Percentiles rank a stretch among this genome's conserved stretches.
Evolutionary conservation across 2,329 filamentous ascomycete genomes (phyloP).

Genomic region (Aplosporella prunicola): DNA sequence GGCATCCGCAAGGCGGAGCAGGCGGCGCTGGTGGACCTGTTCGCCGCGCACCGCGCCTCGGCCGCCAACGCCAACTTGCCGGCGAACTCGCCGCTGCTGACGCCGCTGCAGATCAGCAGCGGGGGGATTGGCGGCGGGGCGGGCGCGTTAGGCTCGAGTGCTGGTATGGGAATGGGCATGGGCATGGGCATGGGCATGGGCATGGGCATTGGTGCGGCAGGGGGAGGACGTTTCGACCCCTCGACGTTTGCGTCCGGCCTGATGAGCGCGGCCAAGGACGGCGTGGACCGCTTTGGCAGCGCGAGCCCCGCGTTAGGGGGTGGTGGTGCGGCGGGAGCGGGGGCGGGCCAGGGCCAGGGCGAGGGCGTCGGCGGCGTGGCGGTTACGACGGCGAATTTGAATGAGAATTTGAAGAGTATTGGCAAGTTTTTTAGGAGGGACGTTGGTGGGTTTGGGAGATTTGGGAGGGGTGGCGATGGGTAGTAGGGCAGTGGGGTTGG

Average conservation of each 20-base stretch:
- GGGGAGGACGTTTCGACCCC: conserved; percentile 58
- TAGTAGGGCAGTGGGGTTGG: no score
- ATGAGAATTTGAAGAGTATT: conserved; percentile 91
- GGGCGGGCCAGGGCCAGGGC: conserved; percentile 14
- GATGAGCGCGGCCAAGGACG: conserved; percentile 78
- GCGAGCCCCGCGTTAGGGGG: conserved; percentile 28
- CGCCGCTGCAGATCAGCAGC: conserved; percentile 26
- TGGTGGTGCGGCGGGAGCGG: conserved; percentile 18
- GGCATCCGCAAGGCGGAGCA: conserved; percentile 79
- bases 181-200: conserved; percentile 36
- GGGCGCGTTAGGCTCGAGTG: conserved; percentile 31
- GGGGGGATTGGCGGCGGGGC: conserved; percentile 26
- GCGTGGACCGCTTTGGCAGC: conserved; percentile 66
- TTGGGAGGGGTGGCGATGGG: no score
- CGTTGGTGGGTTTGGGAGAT: conserved; percentile 46
- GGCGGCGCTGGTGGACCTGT: conserved; percentile 73
- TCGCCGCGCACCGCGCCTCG: conserved; percentile 70
- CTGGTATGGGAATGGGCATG: conserved; percentile 36
- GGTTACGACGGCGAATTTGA: conserved; percentile 70
- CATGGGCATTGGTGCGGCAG: conserved; percentile 25
- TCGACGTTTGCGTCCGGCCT: conserved; percentile 76
- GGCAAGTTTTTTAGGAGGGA: conserved; percentile 93
- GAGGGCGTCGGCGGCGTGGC: conserved; percentile 29
- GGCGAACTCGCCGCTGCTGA: conserved; percentile 26
- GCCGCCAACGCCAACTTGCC: conserved; percentile 56